Evolutionary conservation across 371 early-diverging fungal genomes (phyloP).

Genomic region (Thermomucor indicae-seudaticae): DNA sequence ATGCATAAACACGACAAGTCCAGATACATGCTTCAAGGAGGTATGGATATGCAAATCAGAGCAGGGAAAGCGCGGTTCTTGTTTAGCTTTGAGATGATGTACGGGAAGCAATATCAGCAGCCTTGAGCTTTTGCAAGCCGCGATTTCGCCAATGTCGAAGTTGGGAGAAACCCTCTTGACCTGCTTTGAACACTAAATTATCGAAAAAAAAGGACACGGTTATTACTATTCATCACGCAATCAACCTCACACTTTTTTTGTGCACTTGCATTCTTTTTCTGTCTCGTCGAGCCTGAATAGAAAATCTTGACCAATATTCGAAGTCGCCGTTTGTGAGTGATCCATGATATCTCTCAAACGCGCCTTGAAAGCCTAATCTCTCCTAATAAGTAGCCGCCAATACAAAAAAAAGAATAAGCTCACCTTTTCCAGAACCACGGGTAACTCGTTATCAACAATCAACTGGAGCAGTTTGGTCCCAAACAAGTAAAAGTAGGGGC

Average conservation of each 20-base stretch:
- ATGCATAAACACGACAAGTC: too few species aligned
- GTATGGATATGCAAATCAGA: background rate
- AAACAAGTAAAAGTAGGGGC: slow-evolving; percentile 43
- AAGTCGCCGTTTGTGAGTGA: slow-evolving; percentile 29
- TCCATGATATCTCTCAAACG: slow-evolving; percentile 37
- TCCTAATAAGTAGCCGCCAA: background rate
- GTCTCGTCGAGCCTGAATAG: slow-evolving; percentile 44
- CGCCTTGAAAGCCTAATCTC: slow-evolving; percentile 29
- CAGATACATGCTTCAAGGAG: background rate
- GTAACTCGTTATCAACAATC: slow-evolving; percentile 23
- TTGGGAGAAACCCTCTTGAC: slow-evolving; percentile 1
- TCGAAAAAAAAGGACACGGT: background rate
- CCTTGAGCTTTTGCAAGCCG: background rate
- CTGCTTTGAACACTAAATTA: slow-evolving; percentile 31
- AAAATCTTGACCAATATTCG: slow-evolving; percentile 25
- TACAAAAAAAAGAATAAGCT: background rate
- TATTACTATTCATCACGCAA: background rate
- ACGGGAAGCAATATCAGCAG: background rate
- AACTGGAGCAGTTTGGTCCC: slow-evolving; percentile 31
- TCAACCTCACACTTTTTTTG: background rate
- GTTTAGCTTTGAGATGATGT: background rate
- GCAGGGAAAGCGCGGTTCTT: background rate
- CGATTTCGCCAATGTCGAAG: background rate
- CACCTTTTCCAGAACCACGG: slow-evolving; percentile 24
- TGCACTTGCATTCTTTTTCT: slow-evolving; percentile 38